phyloP scores from a whole-genome alignment of 345 rosid genomes.

The Iberis pinnata region DNA sequence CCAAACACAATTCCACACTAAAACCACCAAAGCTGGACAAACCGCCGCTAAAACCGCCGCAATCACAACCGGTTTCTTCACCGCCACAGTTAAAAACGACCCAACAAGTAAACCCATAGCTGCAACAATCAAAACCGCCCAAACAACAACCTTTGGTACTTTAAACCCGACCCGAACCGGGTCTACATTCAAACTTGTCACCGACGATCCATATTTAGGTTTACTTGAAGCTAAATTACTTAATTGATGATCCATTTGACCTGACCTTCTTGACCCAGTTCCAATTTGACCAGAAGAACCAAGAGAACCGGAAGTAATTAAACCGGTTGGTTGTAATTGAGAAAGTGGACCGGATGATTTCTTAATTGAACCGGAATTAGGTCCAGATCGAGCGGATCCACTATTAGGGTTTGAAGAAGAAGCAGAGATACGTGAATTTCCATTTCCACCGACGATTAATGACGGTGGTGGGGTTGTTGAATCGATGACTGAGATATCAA shows the following conservation, averaged over 20 bases:
- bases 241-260: slow-evolving; percentile 48
- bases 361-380: slow-evolving; percentile 64
- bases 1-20: slow-evolving; percentile 68
- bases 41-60: slow-evolving; percentile 53
- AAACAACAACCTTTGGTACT: slow-evolving; percentile 64
- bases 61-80: slow-evolving; percentile 63
- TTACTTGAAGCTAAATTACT: slow-evolving; percentile 39
- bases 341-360: slow-evolving; percentile 74
- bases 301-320: slow-evolving; percentile 78
- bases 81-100: slow-evolving; percentile 70
- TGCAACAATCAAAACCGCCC: slow-evolving; percentile 59
- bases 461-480: slow-evolving; percentile 75
- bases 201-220: slow-evolving; percentile 66
- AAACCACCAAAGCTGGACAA: slow-evolving; percentile 42
- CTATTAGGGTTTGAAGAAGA: slow-evolving; percentile 62
- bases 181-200: slow-evolving; percentile 57
- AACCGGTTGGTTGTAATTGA: slow-evolving; percentile 73
- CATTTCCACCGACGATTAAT: slow-evolving; percentile 54
- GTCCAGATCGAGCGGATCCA: slow-evolving; percentile 85
- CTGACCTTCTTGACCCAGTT: slow-evolving; percentile 51
- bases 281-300: slow-evolving; percentile 37
- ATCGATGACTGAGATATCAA: slow-evolving; percentile 68
- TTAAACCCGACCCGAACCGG: slow-evolving; percentile 66
- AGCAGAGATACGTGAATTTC: slow-evolving; percentile 31
- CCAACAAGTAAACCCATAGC: slow-evolving; percentile 60